These are phyloP conservation scores for Podaxis mareebaensis DNA, from an alignment of 768 basidiomycete species.

Conservation along the genomic window DNA sequence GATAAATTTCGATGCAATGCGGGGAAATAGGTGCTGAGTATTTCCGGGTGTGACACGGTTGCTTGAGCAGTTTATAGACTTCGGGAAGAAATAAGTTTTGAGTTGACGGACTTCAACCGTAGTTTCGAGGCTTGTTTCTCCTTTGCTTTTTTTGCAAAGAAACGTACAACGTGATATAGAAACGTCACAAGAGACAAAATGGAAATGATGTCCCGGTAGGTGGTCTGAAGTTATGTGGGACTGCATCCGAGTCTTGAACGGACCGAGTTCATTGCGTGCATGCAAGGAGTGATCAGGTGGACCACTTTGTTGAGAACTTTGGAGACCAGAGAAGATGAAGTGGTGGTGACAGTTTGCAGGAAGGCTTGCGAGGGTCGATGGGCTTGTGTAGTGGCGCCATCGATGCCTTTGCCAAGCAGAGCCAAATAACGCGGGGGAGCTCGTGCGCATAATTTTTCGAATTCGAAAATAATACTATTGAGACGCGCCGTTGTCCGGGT, in stretches of 20 bases:
- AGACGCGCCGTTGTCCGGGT: background rate
- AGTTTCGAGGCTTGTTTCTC: background rate
- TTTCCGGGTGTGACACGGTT: conserved; percentile 7
- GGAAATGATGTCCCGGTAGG: background rate
- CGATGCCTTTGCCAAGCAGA: conserved; percentile 13
- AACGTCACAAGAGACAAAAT: background rate
- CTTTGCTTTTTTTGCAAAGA: background rate
- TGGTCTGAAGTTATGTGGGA: background rate
- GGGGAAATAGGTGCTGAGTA: conserved; percentile 4
- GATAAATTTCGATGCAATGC: conserved; percentile 6
- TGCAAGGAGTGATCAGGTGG: background rate
- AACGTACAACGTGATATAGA: background rate
- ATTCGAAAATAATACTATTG: background rate
- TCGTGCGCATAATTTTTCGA: conserved; percentile 2
- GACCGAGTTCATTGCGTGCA: background rate
- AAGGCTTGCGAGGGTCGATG: background rate
- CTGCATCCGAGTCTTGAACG: background rate
- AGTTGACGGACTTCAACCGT: background rate
- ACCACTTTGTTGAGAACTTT: background rate
- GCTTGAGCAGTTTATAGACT: background rate
- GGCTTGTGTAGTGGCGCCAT: background rate
- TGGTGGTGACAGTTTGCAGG: background rate
- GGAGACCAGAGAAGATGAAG: background rate
- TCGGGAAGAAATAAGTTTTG: background rate
- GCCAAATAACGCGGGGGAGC: conserved; percentile 12